Conservation (phyloP, 1,139 yeast species). For the Scheffersomyces segobiensis region DNA sequence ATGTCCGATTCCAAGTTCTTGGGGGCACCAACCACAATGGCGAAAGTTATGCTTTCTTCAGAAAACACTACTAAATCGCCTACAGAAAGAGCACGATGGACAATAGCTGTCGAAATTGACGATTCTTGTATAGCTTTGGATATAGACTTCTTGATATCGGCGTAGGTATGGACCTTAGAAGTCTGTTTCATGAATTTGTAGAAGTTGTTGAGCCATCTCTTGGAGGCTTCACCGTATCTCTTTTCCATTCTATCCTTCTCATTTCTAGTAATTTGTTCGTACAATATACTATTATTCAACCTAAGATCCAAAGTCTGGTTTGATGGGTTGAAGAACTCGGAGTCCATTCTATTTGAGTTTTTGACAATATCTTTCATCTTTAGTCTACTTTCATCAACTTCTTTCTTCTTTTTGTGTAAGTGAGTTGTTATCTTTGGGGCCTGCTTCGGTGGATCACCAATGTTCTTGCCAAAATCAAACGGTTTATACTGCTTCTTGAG, state of each 20-base stretch:
- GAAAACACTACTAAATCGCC: constrained; percentile 43
- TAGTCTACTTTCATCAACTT: neutral
- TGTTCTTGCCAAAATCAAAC: neutral
- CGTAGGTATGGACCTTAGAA: constrained; percentile 3
- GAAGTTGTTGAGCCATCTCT: constrained; percentile 18
- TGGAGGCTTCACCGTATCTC: constrained; percentile 21
- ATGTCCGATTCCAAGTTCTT: constrained; percentile 22
- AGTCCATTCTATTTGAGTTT: neutral
- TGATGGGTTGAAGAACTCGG: constrained; percentile 8
- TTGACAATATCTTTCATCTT: neutral
- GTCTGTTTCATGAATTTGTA: neutral
- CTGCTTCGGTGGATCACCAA: neutral
- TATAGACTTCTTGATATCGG: constrained; percentile 4
- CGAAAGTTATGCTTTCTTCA: constrained; percentile 32
- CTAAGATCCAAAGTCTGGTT: constrained; percentile 12
- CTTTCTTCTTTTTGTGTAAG: neutral
- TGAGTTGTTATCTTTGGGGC: neutral
- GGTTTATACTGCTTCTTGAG: neutral
- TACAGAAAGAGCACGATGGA: constrained; percentile 25
- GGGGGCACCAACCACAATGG: constrained; percentile 36
- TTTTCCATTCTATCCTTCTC: constrained; percentile 16
- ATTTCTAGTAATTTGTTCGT: constrained; percentile 14
- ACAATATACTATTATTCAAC: constrained; percentile 13
- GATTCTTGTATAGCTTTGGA: constrained; percentile 21
- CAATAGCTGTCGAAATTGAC: constrained; percentile 23